Evolutionary conservation across 2,329 filamentous ascomycete species (phyloP), one percentile per base, ranked within the genome.

Genomic region (Fusarium stilboides): DNA sequence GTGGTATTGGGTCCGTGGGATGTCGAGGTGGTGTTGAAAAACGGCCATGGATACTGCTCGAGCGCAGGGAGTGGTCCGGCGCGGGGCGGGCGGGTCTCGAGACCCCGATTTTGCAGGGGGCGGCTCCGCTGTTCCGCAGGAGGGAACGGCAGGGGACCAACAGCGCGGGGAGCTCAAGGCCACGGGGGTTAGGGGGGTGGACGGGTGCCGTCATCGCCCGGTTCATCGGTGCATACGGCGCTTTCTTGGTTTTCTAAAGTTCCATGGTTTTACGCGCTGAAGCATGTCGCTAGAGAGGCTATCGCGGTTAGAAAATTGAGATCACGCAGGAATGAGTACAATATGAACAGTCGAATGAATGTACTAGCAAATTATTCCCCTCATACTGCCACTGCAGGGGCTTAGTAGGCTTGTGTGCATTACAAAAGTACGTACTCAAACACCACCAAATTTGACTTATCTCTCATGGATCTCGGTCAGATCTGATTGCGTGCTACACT

Each of bases 1-100:
- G n/a, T n/a, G n/a, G n/a, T n/a, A n/a, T n/a, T n/a, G n/a, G 56
- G 62, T 67, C 62, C 39, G 61, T 65, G 62, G 62, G 52, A 53
- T 65, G 62, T 61, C 43, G 62, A 67, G 68, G 60, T 73, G 65
- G 67, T 74, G 68, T 72, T 73, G 69, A 57, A 72, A 64, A 62
- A 63, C 62, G 45, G 53, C 60, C 36, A 65, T 65, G 59, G 53
- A 59, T 40, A 20, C 39, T 13, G n/a, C 10, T 31, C 50, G 44
- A 39, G 50, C 54, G 54, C 54, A 39, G 51, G 40, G 63, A 66
- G 53, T 69, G 68, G 69, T 57, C 62, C 34, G n/a, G 26, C 40
- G 55, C 54, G 60, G 61, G 61, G 50, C 68, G 50, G 68, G 66
- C 66, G 71, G 69, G 66, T 69, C 69, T 45, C 50, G 37, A 58